Conservation (phyloP, 768 basidiomycete genomes). For the Collybia nuda region DNA sequence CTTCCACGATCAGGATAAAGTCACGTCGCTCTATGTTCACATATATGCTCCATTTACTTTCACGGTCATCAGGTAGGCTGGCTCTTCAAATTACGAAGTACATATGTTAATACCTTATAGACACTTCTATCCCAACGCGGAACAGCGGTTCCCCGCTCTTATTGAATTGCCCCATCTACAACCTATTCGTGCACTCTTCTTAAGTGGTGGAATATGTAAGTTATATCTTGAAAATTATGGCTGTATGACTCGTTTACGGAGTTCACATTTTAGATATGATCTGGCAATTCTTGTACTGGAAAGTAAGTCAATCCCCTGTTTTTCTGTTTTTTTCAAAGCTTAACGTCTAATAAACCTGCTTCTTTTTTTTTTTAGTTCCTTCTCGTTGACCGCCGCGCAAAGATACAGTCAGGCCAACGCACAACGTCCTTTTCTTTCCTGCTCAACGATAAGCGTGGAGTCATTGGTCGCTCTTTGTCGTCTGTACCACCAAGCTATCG, state of each 20-base stretch:
- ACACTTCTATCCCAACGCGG: slow-evolving; percentile 85
- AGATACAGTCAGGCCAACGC: slow-evolving; percentile 89
- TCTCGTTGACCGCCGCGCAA: slow-evolving; percentile 81
- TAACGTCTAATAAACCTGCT: slow-evolving; percentile 2
- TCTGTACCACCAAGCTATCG: slow-evolving; percentile 61
- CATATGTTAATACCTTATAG: slow-evolving; percentile 33
- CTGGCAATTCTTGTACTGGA: slow-evolving; percentile 96
- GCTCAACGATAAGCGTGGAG: slow-evolving; percentile 83
- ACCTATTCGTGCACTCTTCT: slow-evolving; percentile 68
- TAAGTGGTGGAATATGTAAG: slow-evolving; percentile 86
- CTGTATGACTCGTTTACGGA: neutral
- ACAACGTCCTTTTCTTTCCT: slow-evolving; percentile 89
- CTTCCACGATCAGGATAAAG: slow-evolving; percentile 96
- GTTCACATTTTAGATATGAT: slow-evolving; percentile 71
- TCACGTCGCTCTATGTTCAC: slow-evolving; percentile 93
- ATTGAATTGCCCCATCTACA: slow-evolving; percentile 65
- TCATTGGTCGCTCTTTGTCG: slow-evolving; percentile 73
- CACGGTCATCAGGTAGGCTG: slow-evolving; percentile 79
- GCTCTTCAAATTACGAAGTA: neutral
- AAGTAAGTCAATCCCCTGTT: slow-evolving; percentile 51
- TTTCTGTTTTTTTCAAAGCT: neutral
- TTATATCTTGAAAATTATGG: slow-evolving; percentile 10
- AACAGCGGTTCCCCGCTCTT: slow-evolving; percentile 84
- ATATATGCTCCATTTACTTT: slow-evolving; percentile 91
- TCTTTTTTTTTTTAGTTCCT: slow-evolving; percentile 61